Evolutionary conservation across 257 asterid species (phyloP), one percentile per base, ranked within the genome.

Genomic region (Solanum etuberosum): DNA sequence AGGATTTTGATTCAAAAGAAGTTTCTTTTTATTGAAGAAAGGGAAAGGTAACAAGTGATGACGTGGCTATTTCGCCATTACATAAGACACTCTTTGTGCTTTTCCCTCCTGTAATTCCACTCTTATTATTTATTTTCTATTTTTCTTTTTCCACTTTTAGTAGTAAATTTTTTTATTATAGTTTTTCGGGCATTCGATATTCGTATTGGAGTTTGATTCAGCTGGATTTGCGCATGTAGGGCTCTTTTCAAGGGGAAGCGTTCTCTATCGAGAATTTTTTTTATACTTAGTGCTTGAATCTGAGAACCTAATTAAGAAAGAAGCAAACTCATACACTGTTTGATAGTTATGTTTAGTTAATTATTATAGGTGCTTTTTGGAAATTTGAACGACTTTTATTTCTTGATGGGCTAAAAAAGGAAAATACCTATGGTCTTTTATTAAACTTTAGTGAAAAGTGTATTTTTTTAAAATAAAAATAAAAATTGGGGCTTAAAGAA

Each of bases 61-160:
- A 74, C 83, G 87, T 85, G 87, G 87, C 87, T 29, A 68, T 42
- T 85, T 85, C 25, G 87, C 81, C 87, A 48, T 68, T 71, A 46
- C 81, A 85, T 57, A 63, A 63, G 13, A 68, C 29, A 14, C 65
- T 32, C 87, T 57, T 85, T 70, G 15, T 85, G 87, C 38, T 85
- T 85, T 85, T 68, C 83, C 46, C 83, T 71, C 51, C 46, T 85
- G 83, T 85, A 85, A 85, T 46, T 54, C 87, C 87, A 85, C 87
- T 85, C 65, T 51, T 48, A 29, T 46, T 68, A 29, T 32, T 16
- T 70, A 4, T 18, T 54, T 63, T 65, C 67, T 15, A 48, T 48
- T 48, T 54, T 57, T 7, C 65, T 57, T 57, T 57, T 57, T 57
- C 25, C 5, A 5, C 65, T 20, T 57, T 57, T 20, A 57, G 12